Base-by-base conservation (phyloP, 2,329 filamentous ascomycete species). In the Talaromyces sp. region DNA sequence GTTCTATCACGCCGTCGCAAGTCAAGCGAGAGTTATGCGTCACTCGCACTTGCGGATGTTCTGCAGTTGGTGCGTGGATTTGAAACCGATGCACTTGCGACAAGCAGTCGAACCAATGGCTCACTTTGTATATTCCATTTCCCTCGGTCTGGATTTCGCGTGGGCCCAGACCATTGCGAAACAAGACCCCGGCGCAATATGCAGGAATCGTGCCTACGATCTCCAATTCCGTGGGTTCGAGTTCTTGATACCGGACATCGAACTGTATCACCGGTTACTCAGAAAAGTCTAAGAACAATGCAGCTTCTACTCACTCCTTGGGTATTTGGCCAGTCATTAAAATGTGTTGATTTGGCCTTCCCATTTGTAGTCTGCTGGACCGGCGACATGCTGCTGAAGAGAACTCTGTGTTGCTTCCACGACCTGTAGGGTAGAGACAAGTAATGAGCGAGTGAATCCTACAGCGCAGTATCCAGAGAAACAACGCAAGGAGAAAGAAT, bases 81-180 rank as follows among this genome's bases (percentile, higher is more conserved):
- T 89, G 80, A 68, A 93, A 93, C 28, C 83, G 84, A 73, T 93
- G 88, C 1, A 84, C 78, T 57, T 89, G 83, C 2, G 84, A 81
- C 59, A 91, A 84, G 5, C 88, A 88, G 68, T 94, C 90, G 64
- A 94, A 94, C 89, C 89, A 94, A 70, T 94, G 89, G 1, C 80
- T 82, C 11, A 86, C 78, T 33, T 79, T 76, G 65, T 86, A 85
- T 0, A 78, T 82, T 13, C 73, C 74, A n/a, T 84, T 84, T 3
- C 78, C 77, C 2, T 81, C 72, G 0, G 83, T 84, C n/a, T 85
- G 77, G 2, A 91, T 73, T 37, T 81, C 80, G 69, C 81, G 83
- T 28, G 82, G 79, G 1, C 89, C 88, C 0, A 89, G 88, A 0
- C 90, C 89, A 0, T 87, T 91, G 22, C 89, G 82, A 70, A 87